Conservation (phyloP, 805 yeast species). For the Metschnikowia dekortorum region DNA sequence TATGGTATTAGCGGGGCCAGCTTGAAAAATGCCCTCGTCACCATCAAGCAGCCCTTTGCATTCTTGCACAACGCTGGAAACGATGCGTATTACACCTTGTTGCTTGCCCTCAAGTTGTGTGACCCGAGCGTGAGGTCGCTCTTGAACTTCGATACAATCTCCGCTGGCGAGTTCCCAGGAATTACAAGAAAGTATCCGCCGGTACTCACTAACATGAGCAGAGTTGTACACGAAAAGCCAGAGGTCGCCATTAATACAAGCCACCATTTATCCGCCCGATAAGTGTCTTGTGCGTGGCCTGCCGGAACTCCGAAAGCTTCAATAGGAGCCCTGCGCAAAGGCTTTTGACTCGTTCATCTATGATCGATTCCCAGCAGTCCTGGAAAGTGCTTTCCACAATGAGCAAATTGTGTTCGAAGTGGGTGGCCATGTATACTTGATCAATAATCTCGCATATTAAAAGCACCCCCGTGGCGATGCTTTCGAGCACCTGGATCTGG, state of each 20-base stretch:
- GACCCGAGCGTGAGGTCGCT: slow-evolving; percentile 18
- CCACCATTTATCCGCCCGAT: slow-evolving; percentile 27
- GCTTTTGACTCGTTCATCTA: slow-evolving; percentile 34
- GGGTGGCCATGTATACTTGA: slow-evolving; percentile 20
- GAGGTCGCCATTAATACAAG: background rate
- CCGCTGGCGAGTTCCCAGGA: slow-evolving; percentile 1
- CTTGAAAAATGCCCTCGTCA: slow-evolving; percentile 18
- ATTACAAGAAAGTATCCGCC: background rate
- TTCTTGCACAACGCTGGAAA: slow-evolving; percentile 26
- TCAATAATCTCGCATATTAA: slow-evolving; percentile 33
- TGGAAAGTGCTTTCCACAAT: slow-evolving; percentile 26
- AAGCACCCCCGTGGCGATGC: slow-evolving; percentile 34
- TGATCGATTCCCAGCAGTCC: slow-evolving; percentile 30
- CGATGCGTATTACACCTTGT: slow-evolving; percentile 25
- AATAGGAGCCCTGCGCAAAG: slow-evolving; percentile 38
- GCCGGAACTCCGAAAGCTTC: slow-evolving; percentile 19
- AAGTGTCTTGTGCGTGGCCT: slow-evolving; percentile 26
- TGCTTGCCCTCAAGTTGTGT: slow-evolving; percentile 22
- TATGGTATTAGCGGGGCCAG: slow-evolving; percentile 18
- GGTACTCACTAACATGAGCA: slow-evolving; percentile 1
- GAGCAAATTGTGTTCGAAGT: slow-evolving; percentile 15
- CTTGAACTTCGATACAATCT: slow-evolving; percentile 1
- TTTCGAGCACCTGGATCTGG: slow-evolving; percentile 33
- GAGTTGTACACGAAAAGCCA: background rate
- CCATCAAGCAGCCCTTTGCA: slow-evolving; percentile 19